Percentiles rank a stretch among this genome's conserved stretches.
These are phyloP conservation scores for Penicilliopsis zonata DNA, from an alignment of 495 filamentous ascomycete genomes.

Conservation along the genomic window DNA sequence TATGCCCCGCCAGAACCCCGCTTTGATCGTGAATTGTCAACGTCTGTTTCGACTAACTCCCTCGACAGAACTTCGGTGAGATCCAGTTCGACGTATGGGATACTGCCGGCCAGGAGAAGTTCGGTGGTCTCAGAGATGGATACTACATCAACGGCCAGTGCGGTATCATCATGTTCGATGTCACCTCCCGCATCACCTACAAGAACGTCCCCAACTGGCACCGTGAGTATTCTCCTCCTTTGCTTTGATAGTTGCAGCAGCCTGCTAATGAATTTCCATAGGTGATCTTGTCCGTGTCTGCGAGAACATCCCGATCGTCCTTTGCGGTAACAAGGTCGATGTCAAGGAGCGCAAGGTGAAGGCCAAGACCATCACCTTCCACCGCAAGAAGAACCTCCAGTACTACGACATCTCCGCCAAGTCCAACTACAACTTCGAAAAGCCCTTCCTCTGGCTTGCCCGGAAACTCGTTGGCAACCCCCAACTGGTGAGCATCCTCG, in stretches of 20 bases:
- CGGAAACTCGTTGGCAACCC: conserved; percentile 96
- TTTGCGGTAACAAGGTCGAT: conserved; percentile 99
- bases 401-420: conserved; percentile 99
- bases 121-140: conserved; percentile 97
- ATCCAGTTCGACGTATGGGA: conserved; percentile 99
- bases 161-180: conserved; percentile 99
- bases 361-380: conserved; percentile 99
- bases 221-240: conserved; percentile 51
- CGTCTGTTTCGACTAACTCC: conserved; percentile 26
- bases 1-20: conserved; percentile 44
- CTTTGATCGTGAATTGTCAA: conserved; percentile 11
- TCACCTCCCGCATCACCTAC: conserved; percentile 99
- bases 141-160: conserved; percentile 99
- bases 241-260: neutral
- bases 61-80: conserved; percentile 70
- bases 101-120: conserved; percentile 99
- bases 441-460: conserved; percentile 99
- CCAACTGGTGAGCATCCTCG: conserved; percentile 51
- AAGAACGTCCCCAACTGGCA: conserved; percentile 99
- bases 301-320: conserved; percentile 98
- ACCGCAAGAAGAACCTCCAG: conserved; percentile 99
- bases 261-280: conserved; percentile 22
- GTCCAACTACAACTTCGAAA: conserved; percentile 99
- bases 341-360: conserved; percentile 99
- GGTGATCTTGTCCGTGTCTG: conserved; percentile 99